Base-by-base conservation (phyloP, 805 yeast species). In the Tetrapisispora namnaoensis region DNA sequence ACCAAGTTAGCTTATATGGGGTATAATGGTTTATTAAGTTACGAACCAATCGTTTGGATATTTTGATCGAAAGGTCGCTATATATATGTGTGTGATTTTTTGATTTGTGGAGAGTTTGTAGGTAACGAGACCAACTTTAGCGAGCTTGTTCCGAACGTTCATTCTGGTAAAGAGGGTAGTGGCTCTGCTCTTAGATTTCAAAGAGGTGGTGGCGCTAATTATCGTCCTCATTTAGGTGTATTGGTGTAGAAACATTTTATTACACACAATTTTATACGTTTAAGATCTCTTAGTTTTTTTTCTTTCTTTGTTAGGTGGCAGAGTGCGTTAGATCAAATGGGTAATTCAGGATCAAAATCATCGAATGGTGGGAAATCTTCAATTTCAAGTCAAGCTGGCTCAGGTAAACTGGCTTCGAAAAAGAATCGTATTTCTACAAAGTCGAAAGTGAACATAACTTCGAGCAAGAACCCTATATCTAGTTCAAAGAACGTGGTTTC, bases 341-440 rank as follows among this genome's bases (percentile, higher is more conserved):
- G 80, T 52, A 76, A 76, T 57, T 65, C 73, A 24, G 65, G 75
- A 39, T 75, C 79, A 21, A 75, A 57, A 22, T 65, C 62, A 47
- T 57, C 66, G 36, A 61, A n/a, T 7, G 7, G 18, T 13, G 44
- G 35, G 42, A 40, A 40, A 24, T 16, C 34, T 16, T 13, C 11
- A 3, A 11, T 35, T 37, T 43, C 36, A 39, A 37, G 24, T 24
- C 41, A 27, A 32, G 22, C 21, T 36, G 21, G 42, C 30, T 13
- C 45, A 13, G 46, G 35, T n/a, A 46, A 41, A 22, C 14, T 17
- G 5, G 17, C 30, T 22, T 7, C 37, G 18, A 45, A 2, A 5
- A 7, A 20, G 30, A 38, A 38, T 4, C 5, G 20, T 24, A 8
- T 24, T 4, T 24, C 28, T 6, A 24, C 28, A 24, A 24, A 24